Conservation (phyloP, 129 eudicot genomes). For the Cynara cardunculus region DNA sequence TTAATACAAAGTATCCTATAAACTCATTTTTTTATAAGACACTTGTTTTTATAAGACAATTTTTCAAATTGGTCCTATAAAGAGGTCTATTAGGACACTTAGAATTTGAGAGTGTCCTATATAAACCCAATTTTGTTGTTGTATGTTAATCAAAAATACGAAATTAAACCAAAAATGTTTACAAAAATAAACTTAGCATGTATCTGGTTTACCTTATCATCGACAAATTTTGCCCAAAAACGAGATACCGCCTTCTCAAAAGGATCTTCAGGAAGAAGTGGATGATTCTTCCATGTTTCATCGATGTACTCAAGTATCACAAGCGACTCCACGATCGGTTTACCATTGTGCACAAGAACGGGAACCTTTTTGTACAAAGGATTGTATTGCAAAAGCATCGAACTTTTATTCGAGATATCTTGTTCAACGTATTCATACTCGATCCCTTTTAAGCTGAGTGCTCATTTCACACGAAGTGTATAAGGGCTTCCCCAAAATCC, state of each 20-base stretch:
- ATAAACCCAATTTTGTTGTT: too few species aligned
- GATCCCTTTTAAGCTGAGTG: slow-evolving; percentile 25
- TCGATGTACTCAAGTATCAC: slow-evolving; percentile 42
- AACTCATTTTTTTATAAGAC: too few species aligned
- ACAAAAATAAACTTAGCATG: not conserved
- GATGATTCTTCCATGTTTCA: slow-evolving; percentile 39
- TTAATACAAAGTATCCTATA: too few species aligned
- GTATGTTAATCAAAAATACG: not conserved
- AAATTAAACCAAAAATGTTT: not conserved
- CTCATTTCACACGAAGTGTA: slow-evolving; percentile 31
- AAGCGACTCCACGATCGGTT: slow-evolving; percentile 35
- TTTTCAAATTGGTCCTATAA: too few species aligned
- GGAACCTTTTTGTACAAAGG: slow-evolving; percentile 40
- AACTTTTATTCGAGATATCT: slow-evolving; percentile 32
- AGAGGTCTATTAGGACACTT: too few species aligned
- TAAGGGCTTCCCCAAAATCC: slow-evolving; percentile 39
- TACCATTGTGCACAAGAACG: slow-evolving; percentile 41
- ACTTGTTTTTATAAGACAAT: too few species aligned
- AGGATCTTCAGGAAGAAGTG: slow-evolving; percentile 35
- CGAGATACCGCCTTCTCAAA: slow-evolving; percentile 32
- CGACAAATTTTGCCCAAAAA: slow-evolving; percentile 41
- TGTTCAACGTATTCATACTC: slow-evolving; percentile 37
- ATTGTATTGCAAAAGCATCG: slow-evolving; percentile 30
- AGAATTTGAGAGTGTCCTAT: too few species aligned
- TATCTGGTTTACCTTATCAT: slow-evolving; percentile 27